Evolutionary conservation across 2,329 filamentous ascomycete species (phyloP), one percentile per base, ranked within the genome.

Genomic region (Endothia cerciana): DNA sequence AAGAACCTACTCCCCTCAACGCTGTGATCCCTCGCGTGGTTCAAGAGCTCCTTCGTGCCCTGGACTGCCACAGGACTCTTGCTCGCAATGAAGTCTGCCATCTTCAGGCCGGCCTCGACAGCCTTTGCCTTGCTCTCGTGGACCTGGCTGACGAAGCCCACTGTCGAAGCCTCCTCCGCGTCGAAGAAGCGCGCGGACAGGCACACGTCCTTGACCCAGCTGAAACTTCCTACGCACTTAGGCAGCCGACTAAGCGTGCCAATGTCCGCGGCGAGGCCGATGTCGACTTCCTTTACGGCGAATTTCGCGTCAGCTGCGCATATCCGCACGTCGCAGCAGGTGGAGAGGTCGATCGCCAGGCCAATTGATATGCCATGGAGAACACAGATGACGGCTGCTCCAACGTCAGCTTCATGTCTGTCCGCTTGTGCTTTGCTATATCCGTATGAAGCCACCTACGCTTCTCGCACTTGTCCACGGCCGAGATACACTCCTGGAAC

Each of bases 21-120:
- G 2, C 84, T 83, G 75, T 93, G 87, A 76, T 97, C 94, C 72
- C 92, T 85, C 41, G 89, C 91, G 74, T 90, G 92, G 77, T 95
- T 93, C 74, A 97, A 75, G 69, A 97, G 78, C 79, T 95, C 91
- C 81, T 97, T 97, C 10, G 93, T 97, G 6, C 91, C 90, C 80
- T 93, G 87, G 69, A 94, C 91, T 1, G 93, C 93, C 28, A 98
- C 89, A 0, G 94, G 94, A 73, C 91, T 95, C 85, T 97, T 97
- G 22, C 76, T 81, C 36, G 91, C 91, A 66, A 97, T 86, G 72
- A 88, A 72, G 13, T 74, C 78, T 0, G 90, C 92, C 73, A 91
- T 74, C 69, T 86, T 82, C 67, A 94, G 58, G 0, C 85, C 93
- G 45, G 84, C 85, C 49, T 79, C 78, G 30, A 96, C 75, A 2